These are phyloP conservation scores for Apiotrichum gamsii DNA, from an alignment of 1,284 basidiomycete species.

Conservation along the genomic window DNA sequence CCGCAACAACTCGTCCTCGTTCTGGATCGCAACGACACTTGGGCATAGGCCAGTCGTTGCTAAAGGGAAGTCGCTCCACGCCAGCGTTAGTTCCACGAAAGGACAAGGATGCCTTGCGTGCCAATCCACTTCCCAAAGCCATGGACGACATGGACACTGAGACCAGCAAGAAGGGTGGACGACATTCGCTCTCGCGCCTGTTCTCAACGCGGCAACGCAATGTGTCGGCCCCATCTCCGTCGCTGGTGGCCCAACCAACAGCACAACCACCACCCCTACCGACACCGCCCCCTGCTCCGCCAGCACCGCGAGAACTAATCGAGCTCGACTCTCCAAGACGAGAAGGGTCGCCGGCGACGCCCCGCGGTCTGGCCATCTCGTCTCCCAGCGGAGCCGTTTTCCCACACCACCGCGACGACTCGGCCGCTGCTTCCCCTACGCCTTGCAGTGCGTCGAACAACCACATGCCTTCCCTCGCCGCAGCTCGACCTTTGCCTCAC, in stretches of 20 bases:
- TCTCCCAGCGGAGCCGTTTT: background rate
- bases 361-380: background rate
- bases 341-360: background rate
- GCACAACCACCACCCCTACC: background rate
- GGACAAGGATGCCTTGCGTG: background rate
- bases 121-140: background rate
- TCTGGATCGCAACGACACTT: background rate
- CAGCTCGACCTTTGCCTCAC: background rate
- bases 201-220: background rate
- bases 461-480: background rate
- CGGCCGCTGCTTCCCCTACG: background rate
- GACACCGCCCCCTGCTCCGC: background rate
- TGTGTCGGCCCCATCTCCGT: background rate
- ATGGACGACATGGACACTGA: constrained; percentile 3
- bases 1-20: background rate
- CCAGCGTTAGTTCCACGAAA: background rate
- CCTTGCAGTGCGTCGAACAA: background rate
- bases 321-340: background rate
- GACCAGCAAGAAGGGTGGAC: background rate
- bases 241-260: no score
- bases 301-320: background rate
- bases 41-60: background rate
- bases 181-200: background rate
- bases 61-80: background rate
- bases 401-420: background rate